Evolutionary conservation across 163 green algal species (phyloP).

Genomic region (Chlorella variabilis): DNA sequence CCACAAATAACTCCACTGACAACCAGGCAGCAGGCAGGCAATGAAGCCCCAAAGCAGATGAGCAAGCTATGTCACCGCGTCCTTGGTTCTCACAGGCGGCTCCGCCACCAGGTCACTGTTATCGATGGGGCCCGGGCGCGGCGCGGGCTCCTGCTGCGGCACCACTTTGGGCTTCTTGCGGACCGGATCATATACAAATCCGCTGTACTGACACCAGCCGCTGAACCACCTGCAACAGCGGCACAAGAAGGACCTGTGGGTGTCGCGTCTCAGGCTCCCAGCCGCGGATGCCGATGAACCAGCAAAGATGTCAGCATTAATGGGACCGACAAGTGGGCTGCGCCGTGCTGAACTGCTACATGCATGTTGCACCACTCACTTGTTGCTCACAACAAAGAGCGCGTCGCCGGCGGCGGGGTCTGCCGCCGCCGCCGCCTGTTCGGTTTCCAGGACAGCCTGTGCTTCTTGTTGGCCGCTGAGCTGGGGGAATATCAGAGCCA

Average conservation of each 20-base stretch:
- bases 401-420: conserved; percentile 13
- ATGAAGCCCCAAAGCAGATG: neutral
- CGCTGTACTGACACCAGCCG: conserved; percentile 46
- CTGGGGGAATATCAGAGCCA: conserved; percentile 11
- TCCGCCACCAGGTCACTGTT: conserved; percentile 42
- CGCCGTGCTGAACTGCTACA: too few relatives aligned
- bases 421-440: neutral
- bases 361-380: conserved; percentile 9
- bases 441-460: conserved; percentile 22
- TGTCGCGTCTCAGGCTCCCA: too few relatives aligned
- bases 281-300: too few relatives aligned
- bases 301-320: too few relatives aligned
- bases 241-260: too few relatives aligned
- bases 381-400: conserved; percentile 37
- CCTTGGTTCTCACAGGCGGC: neutral
- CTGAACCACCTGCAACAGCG: conserved; percentile 41
- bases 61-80: neutral
- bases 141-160: conserved; percentile 6
- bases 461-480: conserved; percentile 37
- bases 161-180: conserved; percentile 6
- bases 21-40: neutral
- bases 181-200: conserved; percentile 12
- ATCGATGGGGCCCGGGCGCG: conserved; percentile 43
- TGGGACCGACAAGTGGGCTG: too few relatives aligned
- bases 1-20: too few relatives aligned